Conservation (phyloP, 106 monocot genomes). For the Platanthera guangdongensis region DNA sequence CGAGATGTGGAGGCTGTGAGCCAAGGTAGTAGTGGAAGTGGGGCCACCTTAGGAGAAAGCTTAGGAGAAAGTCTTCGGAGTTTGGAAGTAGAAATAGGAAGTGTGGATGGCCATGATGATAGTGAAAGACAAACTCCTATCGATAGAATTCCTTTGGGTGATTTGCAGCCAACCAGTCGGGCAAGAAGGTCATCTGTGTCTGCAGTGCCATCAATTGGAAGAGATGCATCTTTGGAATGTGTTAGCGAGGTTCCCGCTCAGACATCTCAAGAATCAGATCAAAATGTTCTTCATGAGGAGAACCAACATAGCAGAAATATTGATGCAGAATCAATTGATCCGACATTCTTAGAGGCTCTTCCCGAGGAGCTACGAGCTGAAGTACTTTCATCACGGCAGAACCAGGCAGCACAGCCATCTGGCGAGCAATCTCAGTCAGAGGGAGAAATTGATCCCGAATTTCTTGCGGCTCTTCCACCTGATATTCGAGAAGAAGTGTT, state of each 20-base stretch:
- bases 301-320: conserved; percentile 36
- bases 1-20: conserved; percentile 94
- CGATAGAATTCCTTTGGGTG: conserved; percentile 36
- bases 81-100: conserved; percentile 98
- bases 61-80: conserved; percentile 40
- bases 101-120: conserved; percentile 97
- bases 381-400: conserved; percentile 90
- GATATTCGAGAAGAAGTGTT: conserved; percentile 95
- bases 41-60: conserved; percentile 89
- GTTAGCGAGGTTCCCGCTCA: conserved; percentile 75
- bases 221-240: conserved; percentile 75
- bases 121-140: conserved; percentile 53
- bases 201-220: conserved; percentile 19
- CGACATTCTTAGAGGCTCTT: conserved; percentile 95
- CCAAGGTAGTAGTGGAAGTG: conserved; percentile 93
- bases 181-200: conserved; percentile 47
- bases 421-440: conserved; percentile 57
- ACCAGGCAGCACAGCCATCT: conserved; percentile 68
- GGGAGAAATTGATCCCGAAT: conserved; percentile 96
- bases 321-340: conserved; percentile 72
- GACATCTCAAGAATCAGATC: conserved; percentile 34
- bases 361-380: conserved; percentile 92
- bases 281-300: conserved; percentile 31
- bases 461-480: conserved; percentile 98
- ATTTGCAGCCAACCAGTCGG: conserved; percentile 38